Percentiles rank a stretch among this genome's conserved stretches.
phyloP scores from a whole-genome alignment of 1,284 basidiomycete species.

The Cutaneotrichosporon arboriforme region DNA sequence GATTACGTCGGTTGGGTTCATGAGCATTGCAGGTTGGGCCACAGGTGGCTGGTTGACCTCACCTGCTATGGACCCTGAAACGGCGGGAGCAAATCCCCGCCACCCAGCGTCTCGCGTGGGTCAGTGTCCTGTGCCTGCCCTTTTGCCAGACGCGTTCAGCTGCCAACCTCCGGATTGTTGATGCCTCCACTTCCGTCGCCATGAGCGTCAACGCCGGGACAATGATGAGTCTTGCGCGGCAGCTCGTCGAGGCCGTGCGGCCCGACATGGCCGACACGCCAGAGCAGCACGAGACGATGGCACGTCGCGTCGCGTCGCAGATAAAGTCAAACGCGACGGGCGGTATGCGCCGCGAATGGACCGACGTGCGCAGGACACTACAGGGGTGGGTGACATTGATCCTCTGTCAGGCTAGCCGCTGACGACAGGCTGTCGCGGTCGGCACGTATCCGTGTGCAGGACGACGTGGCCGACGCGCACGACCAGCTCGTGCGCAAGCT shows the following conservation, averaged over 20 bases:
- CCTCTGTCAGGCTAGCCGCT: neutral
- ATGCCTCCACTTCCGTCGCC: neutral
- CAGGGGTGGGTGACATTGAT: conserved; percentile 13
- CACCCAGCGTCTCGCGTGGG: no score
- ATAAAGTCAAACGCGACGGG: conserved; percentile 21
- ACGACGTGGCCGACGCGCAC: conserved; percentile 31
- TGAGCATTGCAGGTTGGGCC: conserved; percentile 1
- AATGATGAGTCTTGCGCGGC: conserved; percentile 15
- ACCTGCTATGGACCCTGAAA: neutral
- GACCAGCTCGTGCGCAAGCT: conserved; percentile 21
- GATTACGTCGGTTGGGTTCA: neutral
- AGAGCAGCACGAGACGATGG: neutral
- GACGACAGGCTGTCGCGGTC: conserved; percentile 18
- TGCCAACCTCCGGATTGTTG: neutral
- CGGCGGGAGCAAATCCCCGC: conserved; percentile 1
- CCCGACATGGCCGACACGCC: conserved; percentile 9
- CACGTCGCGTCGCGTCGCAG: conserved; percentile 17
- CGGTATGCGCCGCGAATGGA: conserved; percentile 29
- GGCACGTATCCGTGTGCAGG: conserved; percentile 27
- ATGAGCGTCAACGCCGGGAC: conserved; percentile 4
- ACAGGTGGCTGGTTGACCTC: conserved; percentile 7
- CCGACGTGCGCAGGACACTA: conserved; percentile 19
- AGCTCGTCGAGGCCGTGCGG: conserved; percentile 17
- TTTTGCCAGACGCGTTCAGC: neutral
- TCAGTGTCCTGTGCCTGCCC: no score